Percentiles rank a stretch among this genome's conserved stretches.
These are phyloP conservation scores for Aspergillus sp. DNA, from an alignment of 2,329 filamentous ascomycete genomes.

Conservation along the genomic window DNA sequence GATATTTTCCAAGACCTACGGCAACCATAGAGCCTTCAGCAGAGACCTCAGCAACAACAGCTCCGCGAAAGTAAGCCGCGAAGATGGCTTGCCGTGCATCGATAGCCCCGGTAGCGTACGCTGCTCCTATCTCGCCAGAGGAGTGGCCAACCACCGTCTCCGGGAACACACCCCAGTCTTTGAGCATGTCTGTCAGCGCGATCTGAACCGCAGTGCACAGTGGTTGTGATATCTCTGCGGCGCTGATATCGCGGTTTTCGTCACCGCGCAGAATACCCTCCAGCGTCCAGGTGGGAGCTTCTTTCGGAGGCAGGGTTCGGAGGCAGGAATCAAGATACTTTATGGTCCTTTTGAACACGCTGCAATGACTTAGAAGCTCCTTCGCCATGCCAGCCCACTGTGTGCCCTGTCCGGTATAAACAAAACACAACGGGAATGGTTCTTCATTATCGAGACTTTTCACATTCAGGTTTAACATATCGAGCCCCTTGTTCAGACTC, in stretches of 20 bases:
- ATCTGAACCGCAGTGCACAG: constrained; percentile 33
- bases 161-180: constrained; percentile 36
- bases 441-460: constrained; percentile 14
- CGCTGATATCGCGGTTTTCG: constrained; percentile 16
- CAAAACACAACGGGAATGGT: neutral
- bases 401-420: constrained; percentile 37
- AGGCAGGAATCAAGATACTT: constrained; percentile 11
- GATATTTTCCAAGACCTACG: constrained; percentile 35
- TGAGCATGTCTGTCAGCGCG: constrained; percentile 29
- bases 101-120: constrained; percentile 52
- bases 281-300: constrained; percentile 21
- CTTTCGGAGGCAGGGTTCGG: neutral
- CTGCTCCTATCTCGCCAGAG: constrained; percentile 55
- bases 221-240: constrained; percentile 24
- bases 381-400: constrained; percentile 36
- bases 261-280: constrained; percentile 6
- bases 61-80: constrained; percentile 51
- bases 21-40: constrained; percentile 54
- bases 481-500: neutral
- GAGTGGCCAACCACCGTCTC: constrained; percentile 51
- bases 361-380: constrained; percentile 15
- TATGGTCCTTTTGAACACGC: constrained; percentile 16
- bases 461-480: neutral
- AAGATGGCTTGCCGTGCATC: constrained; percentile 46
- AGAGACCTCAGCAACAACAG: constrained; percentile 15